Evolutionary conservation across 768 basidiomycete genomes (phyloP).

Genomic region (Lactifluus rugatus): DNA sequence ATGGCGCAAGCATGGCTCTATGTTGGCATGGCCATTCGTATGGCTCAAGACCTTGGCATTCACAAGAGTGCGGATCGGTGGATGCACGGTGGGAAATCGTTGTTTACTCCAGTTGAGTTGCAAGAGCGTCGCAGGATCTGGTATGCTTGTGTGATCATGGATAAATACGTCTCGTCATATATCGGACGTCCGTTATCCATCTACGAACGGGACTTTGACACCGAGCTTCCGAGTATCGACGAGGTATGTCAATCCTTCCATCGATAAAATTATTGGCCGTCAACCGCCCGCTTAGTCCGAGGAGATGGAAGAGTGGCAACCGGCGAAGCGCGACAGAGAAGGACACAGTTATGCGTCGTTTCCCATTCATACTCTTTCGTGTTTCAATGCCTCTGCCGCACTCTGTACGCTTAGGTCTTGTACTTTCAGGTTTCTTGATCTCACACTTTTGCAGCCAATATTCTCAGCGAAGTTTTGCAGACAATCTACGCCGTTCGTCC

Average conservation of each 20-base stretch:
- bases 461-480: slow-evolving; percentile 60
- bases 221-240: slow-evolving; percentile 48
- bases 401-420: slow-evolving; percentile 43
- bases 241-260: slow-evolving; percentile 35
- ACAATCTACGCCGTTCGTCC: slow-evolving; percentile 60
- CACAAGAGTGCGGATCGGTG: slow-evolving; percentile 75
- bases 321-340: slow-evolving; percentile 32
- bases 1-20: slow-evolving; percentile 87
- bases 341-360: slow-evolving; percentile 24
- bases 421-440: not conserved
- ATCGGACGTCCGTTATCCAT: slow-evolving; percentile 73
- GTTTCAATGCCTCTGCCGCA: slow-evolving; percentile 63
- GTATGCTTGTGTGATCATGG: slow-evolving; percentile 72
- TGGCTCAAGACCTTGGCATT: slow-evolving; percentile 85
- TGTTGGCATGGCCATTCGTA: slow-evolving; percentile 82
- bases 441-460: slow-evolving; percentile 39
- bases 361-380: slow-evolving; percentile 51
- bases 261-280: not conserved
- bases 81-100: slow-evolving; percentile 41
- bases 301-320: slow-evolving; percentile 46
- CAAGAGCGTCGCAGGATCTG: slow-evolving; percentile 66
- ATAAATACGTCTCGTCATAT: slow-evolving; percentile 71
- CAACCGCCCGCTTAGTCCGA: slow-evolving; percentile 38
- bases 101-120: slow-evolving; percentile 55
- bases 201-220: slow-evolving; percentile 69